Percentiles rank a stretch among this genome's conserved stretches.
phyloP scores from a whole-genome alignment of 441 rosid species.

The Jatropha multifida region DNA sequence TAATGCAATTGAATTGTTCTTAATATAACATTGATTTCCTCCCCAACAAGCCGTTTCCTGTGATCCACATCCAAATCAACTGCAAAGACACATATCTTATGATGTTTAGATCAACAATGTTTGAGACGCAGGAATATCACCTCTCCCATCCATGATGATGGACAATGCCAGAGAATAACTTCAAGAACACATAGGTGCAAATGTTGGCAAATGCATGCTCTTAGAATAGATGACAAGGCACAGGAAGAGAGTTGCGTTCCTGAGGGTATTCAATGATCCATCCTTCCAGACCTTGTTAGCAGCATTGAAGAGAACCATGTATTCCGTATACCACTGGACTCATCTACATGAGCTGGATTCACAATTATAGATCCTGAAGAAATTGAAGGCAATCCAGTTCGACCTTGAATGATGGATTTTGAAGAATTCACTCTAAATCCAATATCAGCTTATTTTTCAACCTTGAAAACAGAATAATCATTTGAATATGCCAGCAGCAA shows the following conservation, averaged over 20 bases:
- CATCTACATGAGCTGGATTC: slow-evolving; percentile 9
- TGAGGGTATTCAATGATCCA: neutral
- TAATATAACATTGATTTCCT: slow-evolving; percentile 7
- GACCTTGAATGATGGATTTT: neutral
- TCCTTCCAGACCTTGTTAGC: slow-evolving; percentile 8
- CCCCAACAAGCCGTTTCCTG: neutral
- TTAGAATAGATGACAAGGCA: neutral
- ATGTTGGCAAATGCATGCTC: neutral
- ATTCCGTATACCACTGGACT: neutral
- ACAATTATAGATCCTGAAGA: slow-evolving; percentile 8
- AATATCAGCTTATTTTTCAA: slow-evolving; percentile 13
- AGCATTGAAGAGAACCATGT: neutral
- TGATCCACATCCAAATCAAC: neutral
- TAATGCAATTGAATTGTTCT: slow-evolving; percentile 1
- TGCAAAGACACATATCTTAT: neutral
- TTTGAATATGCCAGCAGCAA: neutral
- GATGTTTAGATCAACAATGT: neutral
- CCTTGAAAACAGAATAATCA: neutral
- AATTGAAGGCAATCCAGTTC: neutral
- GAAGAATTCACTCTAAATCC: neutral
- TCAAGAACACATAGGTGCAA: slow-evolving; percentile 1
- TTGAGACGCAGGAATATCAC: neutral
- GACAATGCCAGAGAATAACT: neutral
- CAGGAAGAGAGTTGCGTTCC: neutral
- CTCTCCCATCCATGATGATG: slow-evolving; percentile 10